Base-by-base conservation (phyloP, 306 rosid genomes). In the peach (Prunus persica) region DNA sequence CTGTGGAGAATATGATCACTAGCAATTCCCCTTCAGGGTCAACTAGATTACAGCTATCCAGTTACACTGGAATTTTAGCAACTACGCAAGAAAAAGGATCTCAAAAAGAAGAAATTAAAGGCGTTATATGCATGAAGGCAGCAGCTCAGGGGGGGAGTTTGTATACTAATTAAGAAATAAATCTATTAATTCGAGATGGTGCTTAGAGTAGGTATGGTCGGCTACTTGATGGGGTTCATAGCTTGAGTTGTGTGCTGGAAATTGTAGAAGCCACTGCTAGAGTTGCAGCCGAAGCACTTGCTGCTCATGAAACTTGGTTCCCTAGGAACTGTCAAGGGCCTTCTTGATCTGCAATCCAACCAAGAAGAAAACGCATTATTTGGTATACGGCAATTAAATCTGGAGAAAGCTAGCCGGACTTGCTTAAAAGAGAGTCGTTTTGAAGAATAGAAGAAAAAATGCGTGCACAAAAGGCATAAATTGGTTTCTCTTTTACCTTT, bases 271-370 rank as follows among this genome's bases (percentile, higher is more conserved):
- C 83, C 88, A 76, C 72, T 65, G 67, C 81, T 81, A 55, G 82
- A 73, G 52, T 67, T 27, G 82, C 86, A 79, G 66, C 74, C 61
- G 84, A 88, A 85, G 58, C 89, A 74, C 83, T 88, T 88, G 79
- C 84, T 69, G 77, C 83, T 86, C 83, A 80, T 65, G 72, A 91
- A 72, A 80, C 93, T 87, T 70, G 98, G 96, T 70, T 94, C 93
- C 83, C 83, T 92, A 46, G 91, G 91, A 78, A 90, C 74, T 43
- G 88, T 89, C 74, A 85, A 78, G 28, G 88, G 88, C 86, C 88
- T 89, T 86, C 66, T 90, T 55, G 97, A 87, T 80, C 98, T 94
- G 88, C 82, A 85, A 45, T 7, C 19, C 25, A 47, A 34, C 43
- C 43, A 38, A 34, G 8, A 34, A 34, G 41, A 34, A 34, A 34